Percentiles rank a stretch among this genome's conserved stretches.
Conservation (phyloP, 768 basidiomycete species). For the Boletus rubroflammeus region DNA sequence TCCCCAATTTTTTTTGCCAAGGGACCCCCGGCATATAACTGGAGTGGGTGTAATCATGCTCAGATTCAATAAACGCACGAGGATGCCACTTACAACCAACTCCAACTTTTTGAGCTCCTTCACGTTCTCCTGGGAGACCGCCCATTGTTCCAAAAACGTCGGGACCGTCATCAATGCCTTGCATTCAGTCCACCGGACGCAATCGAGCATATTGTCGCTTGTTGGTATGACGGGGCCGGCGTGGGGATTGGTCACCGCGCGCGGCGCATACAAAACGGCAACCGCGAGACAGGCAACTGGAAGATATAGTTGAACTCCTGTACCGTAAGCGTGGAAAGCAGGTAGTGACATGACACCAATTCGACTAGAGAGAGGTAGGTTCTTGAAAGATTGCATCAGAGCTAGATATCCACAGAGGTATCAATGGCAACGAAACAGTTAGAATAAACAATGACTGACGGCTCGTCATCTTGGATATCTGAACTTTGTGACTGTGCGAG, state of each 20-base stretch:
- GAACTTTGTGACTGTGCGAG: constrained; percentile 26
- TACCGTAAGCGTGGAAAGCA: constrained; percentile 38
- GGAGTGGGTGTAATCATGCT: background rate
- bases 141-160: constrained; percentile 17
- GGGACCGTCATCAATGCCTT: constrained; percentile 16
- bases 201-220: constrained; percentile 19
- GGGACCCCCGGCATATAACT: constrained; percentile 16
- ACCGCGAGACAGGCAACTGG: constrained; percentile 28
- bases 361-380: constrained; percentile 8
- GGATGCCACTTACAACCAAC: constrained; percentile 13
- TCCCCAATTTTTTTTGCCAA: constrained; percentile 13
- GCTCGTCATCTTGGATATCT: constrained; percentile 30
- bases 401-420: background rate
- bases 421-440: background rate
- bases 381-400: background rate
- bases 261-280: constrained; percentile 34
- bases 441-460: constrained; percentile 22
- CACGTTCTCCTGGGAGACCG: constrained; percentile 7
- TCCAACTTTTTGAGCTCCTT: constrained; percentile 18
- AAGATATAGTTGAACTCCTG: constrained; percentile 28
- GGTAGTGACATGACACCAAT: constrained; percentile 34
- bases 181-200: constrained; percentile 5
- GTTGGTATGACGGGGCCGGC: constrained; percentile 20
- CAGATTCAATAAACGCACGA: background rate
- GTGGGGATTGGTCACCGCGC: background rate